phyloP scores from a whole-genome alignment of 192 early-diverging fungal genomes.

The Coemansia sp. region DNA sequence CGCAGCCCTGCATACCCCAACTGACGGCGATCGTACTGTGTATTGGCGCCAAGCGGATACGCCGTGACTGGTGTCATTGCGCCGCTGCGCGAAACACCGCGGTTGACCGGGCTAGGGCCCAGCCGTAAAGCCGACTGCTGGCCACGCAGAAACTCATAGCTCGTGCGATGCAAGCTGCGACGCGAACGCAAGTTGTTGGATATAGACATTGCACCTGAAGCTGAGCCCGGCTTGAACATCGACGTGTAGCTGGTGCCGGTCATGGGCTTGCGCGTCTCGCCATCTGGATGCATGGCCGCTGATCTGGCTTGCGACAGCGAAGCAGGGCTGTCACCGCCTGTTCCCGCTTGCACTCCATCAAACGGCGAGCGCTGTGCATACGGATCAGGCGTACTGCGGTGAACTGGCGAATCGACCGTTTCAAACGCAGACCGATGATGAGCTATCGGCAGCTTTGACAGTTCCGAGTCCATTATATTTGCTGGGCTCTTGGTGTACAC shows the following conservation, averaged over 20 bases:
- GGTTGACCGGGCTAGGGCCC: slow-evolving; percentile 31
- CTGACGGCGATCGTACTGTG: slow-evolving; percentile 26
- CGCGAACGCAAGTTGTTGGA: slow-evolving; percentile 38
- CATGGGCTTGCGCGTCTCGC: not conserved
- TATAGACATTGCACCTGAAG: slow-evolving; percentile 23
- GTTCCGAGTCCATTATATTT: not conserved
- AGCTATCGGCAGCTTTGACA: not conserved
- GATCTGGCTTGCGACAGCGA: slow-evolving; percentile 1
- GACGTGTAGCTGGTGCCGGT: slow-evolving; percentile 21
- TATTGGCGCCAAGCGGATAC: not conserved
- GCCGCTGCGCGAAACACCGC: slow-evolving; percentile 33
- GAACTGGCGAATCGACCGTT: not conserved
- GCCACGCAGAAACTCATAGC: slow-evolving; percentile 31
- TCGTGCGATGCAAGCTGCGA: slow-evolving; percentile 33
- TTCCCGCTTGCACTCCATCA: not conserved
- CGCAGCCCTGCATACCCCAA: slow-evolving; percentile 50
- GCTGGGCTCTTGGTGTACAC: slow-evolving; percentile 23
- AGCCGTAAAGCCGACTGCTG: slow-evolving; percentile 20
- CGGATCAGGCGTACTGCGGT: not conserved
- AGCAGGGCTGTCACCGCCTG: not conserved
- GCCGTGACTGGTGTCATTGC: slow-evolving; percentile 28
- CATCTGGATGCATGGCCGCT: slow-evolving; percentile 2
- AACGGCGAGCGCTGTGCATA: not conserved
- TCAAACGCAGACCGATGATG: slow-evolving; percentile 1
- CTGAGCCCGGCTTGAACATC: slow-evolving; percentile 21